phyloP scores from a whole-genome alignment of 208 protist species.

The Leishmania braziliensis region DNA sequence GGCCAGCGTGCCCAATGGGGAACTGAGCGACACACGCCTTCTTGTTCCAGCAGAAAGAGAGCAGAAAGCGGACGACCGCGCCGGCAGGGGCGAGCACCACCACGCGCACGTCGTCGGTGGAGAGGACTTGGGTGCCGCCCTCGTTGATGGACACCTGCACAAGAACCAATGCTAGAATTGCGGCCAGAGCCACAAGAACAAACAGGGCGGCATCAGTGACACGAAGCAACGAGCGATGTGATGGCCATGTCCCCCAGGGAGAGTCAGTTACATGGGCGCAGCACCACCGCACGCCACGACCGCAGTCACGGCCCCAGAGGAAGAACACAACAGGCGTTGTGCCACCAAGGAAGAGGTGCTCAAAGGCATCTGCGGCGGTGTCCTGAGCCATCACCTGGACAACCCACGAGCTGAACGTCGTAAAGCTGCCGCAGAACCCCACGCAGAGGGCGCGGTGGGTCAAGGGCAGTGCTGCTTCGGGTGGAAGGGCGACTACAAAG shows the following conservation, averaged over 20 bases:
- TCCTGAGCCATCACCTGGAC: conserved; percentile 36
- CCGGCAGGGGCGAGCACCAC: conserved; percentile 48
- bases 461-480: conserved; percentile 33
- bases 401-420: conserved; percentile 68
- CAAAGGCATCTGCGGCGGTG: conserved; percentile 32
- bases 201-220: conserved; percentile 34
- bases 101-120: conserved; percentile 32
- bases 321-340: conserved; percentile 63
- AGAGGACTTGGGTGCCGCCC: conserved; percentile 18
- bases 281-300: conserved; percentile 17
- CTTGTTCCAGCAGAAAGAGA: conserved; percentile 55
- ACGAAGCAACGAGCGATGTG: conserved; percentile 10
- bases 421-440: conserved; percentile 65
- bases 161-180: conserved; percentile 38
- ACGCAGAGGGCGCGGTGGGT: conserved; percentile 40
- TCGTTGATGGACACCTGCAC: conserved; percentile 44
- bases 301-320: conserved; percentile 44
- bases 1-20: conserved; percentile 55
- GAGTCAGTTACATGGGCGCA: neutral
- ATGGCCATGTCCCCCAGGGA: conserved; percentile 22
- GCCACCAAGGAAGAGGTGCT: conserved; percentile 54
- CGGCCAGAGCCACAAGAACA: conserved; percentile 27
- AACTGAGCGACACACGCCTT: conserved; percentile 28
- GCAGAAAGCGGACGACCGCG: conserved; percentile 44
- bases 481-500: conserved; percentile 20